Evolutionary conservation across 371 early-diverging fungal species (phyloP).

Genomic region (Circinella umbellata): DNA sequence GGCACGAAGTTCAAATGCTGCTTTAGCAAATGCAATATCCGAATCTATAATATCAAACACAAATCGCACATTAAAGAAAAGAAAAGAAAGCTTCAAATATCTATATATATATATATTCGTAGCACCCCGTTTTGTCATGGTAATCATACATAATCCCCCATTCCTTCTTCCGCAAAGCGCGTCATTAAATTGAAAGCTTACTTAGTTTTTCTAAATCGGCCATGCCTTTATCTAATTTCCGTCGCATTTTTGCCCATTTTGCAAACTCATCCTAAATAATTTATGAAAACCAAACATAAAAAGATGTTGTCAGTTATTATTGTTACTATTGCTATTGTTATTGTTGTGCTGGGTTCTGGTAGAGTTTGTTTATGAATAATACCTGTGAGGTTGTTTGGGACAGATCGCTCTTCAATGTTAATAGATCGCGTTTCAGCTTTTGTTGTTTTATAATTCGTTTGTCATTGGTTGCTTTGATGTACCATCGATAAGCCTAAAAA

Average conservation of each 20-base stretch:
- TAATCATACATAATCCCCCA: background rate
- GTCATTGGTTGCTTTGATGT: slow-evolving; percentile 49
- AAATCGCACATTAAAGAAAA: background rate
- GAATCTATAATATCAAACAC: slow-evolving; percentile 44
- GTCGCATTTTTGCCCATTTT: slow-evolving; percentile 92
- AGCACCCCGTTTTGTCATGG: background rate
- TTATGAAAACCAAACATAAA: background rate
- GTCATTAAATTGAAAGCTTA: slow-evolving; percentile 30
- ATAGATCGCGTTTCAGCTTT: slow-evolving; percentile 61
- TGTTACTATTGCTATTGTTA: no score
- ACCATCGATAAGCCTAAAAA: slow-evolving; percentile 55
- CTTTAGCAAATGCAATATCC: slow-evolving; percentile 66
- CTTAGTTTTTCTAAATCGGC: slow-evolving; percentile 67
- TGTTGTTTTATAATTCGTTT: slow-evolving; percentile 52
- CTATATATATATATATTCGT: no score
- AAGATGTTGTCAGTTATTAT: background rate
- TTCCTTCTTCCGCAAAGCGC: no score
- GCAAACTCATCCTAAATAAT: slow-evolving; percentile 85
- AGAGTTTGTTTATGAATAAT: slow-evolving; percentile 6
- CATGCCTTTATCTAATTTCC: slow-evolving; percentile 77
- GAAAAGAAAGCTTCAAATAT: no score
- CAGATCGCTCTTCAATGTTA: slow-evolving; percentile 64
- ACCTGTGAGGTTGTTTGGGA: slow-evolving; percentile 72
- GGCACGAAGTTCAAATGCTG: slow-evolving; percentile 80
- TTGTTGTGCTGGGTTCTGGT: no score